Conservation (phyloP, 345 rosid species). For the Salix suchowensis region DNA sequence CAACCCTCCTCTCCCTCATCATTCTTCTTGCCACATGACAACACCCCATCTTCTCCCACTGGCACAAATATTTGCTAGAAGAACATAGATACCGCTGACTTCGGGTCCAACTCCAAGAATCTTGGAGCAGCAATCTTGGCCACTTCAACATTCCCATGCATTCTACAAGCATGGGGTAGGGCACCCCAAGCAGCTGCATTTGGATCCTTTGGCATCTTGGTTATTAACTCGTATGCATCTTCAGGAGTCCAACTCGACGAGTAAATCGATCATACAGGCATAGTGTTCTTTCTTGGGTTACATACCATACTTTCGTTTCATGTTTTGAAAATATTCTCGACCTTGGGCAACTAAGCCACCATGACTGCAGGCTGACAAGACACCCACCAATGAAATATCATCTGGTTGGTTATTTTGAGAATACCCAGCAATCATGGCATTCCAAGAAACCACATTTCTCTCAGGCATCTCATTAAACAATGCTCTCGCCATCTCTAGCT, state of each 20-base stretch:
- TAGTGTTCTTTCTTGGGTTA: conserved; percentile 41
- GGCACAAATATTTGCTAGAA: conserved; percentile 24
- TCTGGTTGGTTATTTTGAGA: conserved; percentile 39
- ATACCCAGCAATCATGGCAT: conserved; percentile 43
- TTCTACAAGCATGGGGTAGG: conserved; percentile 19
- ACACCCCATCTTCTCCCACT: conserved; percentile 29
- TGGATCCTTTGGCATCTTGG: conserved; percentile 35
- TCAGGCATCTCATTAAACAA: conserved; percentile 39
- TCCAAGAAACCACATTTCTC: conserved; percentile 42
- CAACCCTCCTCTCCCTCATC: conserved; percentile 36
- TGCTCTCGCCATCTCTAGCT: conserved; percentile 26
- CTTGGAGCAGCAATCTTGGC: no score
- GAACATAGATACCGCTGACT: no score
- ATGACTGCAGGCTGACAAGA: conserved; percentile 42
- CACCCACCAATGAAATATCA: conserved; percentile 33
- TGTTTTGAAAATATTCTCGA: conserved; percentile 18
- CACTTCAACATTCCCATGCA: no score
- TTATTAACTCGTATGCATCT: conserved; percentile 32
- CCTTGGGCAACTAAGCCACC: conserved; percentile 37
- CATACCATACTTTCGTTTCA: conserved; percentile 18
- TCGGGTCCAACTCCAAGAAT: no score
- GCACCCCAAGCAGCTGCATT: conserved; percentile 43
- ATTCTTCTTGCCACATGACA: conserved; percentile 20
- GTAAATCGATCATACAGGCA: conserved; percentile 39
- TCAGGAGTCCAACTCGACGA: conserved; percentile 30